phyloP scores from a whole-genome alignment of 2,329 filamentous ascomycete genomes.

The Microdochium nivale region DNA sequence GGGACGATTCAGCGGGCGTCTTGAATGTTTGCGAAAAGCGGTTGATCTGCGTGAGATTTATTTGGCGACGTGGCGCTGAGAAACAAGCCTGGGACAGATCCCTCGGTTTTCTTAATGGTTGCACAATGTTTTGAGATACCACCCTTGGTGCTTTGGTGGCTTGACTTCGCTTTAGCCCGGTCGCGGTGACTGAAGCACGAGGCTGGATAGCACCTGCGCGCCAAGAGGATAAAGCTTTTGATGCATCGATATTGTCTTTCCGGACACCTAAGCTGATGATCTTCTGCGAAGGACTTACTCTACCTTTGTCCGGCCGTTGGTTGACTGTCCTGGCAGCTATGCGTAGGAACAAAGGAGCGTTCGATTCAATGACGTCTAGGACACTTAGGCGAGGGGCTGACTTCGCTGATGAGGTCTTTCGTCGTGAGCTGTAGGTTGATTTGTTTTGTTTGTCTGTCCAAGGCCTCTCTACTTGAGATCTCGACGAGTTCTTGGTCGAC shows the following conservation, averaged over 20 bases:
- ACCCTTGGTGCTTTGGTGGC: conserved; percentile 11
- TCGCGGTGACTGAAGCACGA: conserved; percentile 21
- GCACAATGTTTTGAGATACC: conserved; percentile 12
- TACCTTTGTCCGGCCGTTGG: conserved; percentile 37
- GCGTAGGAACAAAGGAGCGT: conserved; percentile 49
- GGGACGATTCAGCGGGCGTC: neutral
- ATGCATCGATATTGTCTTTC: conserved; percentile 50
- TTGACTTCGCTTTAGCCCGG: conserved; percentile 9
- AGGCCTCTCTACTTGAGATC: neutral
- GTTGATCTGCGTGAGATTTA: conserved; percentile 19
- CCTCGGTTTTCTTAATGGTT: neutral
- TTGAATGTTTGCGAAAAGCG: conserved; percentile 17
- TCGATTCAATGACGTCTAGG: conserved; percentile 45
- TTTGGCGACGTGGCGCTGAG: conserved; percentile 14
- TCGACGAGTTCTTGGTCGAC: neutral
- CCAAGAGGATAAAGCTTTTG: conserved; percentile 46
- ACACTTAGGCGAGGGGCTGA: conserved; percentile 46
- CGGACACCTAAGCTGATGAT: conserved; percentile 51
- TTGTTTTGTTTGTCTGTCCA: neutral
- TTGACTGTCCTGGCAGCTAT: conserved; percentile 52
- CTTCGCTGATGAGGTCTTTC: neutral
- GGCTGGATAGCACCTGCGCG: conserved; percentile 41
- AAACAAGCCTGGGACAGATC: conserved; percentile 12
- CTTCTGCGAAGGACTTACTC: conserved; percentile 46
- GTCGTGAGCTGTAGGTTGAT: conserved; percentile 1